A percentile compares a stretch with the other conserved stretches of the same genome.
Conservation (phyloP, 306 rosid species). For the Dryas octopetala region DNA sequence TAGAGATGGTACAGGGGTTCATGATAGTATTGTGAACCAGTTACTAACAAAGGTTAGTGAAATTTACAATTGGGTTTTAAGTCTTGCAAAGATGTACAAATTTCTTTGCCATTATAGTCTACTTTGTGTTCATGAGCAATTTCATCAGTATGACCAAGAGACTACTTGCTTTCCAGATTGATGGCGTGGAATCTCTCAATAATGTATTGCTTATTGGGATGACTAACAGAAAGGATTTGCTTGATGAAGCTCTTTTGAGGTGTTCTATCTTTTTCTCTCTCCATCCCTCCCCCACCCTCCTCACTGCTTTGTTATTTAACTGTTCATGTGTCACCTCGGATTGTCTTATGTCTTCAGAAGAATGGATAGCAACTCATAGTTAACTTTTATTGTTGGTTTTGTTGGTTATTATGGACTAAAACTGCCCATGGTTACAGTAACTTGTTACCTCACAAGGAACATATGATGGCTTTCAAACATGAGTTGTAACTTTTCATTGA, state of each 20-base stretch:
- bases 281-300: not conserved
- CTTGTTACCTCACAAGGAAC: not conserved
- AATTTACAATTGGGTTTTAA: constrained; percentile 17
- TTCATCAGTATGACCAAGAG: constrained; percentile 27
- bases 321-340: constrained; percentile 11
- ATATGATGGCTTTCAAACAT: not conserved
- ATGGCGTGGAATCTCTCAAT: constrained; percentile 96
- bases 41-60: constrained; percentile 89
- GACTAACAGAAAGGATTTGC: constrained; percentile 98
- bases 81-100: constrained; percentile 9
- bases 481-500: constrained; percentile 2
- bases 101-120: constrained; percentile 11
- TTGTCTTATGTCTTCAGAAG: constrained; percentile 10
- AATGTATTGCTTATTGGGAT: constrained; percentile 99
- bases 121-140: constrained; percentile 7
- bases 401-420: constrained; percentile 14
- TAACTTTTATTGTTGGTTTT: constrained; percentile 23
- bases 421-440: not conserved
- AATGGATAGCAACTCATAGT: constrained; percentile 26
- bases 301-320: constrained; percentile 1
- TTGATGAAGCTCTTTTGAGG: constrained; percentile 98
- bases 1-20: constrained; percentile 98
- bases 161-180: constrained; percentile 66
- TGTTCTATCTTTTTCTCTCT: constrained; percentile 27
- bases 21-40: constrained; percentile 97